These are phyloP conservation scores for Grifola frondosa DNA, from an alignment of 1,284 basidiomycete genomes.

Conservation along the genomic window DNA sequence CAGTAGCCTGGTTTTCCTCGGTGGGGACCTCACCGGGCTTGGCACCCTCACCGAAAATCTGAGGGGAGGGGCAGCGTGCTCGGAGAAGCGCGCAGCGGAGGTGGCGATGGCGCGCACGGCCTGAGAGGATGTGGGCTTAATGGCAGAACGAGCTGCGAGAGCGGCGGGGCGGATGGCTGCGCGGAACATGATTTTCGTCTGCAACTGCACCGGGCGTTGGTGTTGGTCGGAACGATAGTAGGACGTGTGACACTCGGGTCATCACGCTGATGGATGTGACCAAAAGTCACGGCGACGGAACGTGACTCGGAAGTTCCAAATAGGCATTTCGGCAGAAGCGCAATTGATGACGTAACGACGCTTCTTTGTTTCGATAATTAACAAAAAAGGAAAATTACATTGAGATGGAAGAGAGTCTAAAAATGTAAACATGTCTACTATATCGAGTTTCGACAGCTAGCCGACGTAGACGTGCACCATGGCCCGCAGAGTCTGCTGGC, in stretches of 20 bases:
- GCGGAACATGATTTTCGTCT: constrained; percentile 41
- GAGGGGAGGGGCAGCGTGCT: constrained; percentile 61
- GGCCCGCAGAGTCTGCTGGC: neutral
- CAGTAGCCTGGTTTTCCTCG: constrained; percentile 90
- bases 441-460: too few species aligned
- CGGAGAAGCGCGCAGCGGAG: constrained; percentile 48
- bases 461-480: neutral
- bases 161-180: constrained; percentile 42
- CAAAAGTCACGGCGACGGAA: too few species aligned
- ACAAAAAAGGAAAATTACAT: neutral
- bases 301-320: too few species aligned
- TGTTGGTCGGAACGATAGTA: constrained; percentile 8
- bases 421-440: too few species aligned
- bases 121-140: constrained; percentile 25
- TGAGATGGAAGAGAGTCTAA: too few species aligned
- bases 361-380: neutral
- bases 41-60: constrained; percentile 73
- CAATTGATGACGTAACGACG: constrained; percentile 12
- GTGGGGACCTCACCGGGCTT: constrained; percentile 80
- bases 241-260: constrained; percentile 13
- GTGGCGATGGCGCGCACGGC: constrained; percentile 57
- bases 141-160: constrained; percentile 34
- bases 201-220: too few species aligned
- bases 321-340: neutral
- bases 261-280: too few species aligned